These are phyloP conservation scores for Rugonectria rugulosa DNA, from an alignment of 2,329 filamentous ascomycete species.

Conservation along the genomic window DNA sequence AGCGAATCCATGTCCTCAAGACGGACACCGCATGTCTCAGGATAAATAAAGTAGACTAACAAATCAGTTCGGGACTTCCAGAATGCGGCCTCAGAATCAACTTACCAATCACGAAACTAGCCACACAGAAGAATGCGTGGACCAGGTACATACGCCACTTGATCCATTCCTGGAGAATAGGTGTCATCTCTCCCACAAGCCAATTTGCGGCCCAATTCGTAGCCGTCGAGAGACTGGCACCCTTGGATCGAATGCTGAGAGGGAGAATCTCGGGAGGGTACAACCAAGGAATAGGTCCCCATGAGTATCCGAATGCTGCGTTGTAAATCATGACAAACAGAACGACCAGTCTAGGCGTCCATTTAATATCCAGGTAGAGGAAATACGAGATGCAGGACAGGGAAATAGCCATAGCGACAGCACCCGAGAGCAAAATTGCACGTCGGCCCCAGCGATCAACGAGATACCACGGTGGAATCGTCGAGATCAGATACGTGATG, in stretches of 20 bases:
- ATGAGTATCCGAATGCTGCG: conserved; percentile 91
- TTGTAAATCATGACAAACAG: conserved; percentile 99
- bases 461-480: conserved; percentile 95
- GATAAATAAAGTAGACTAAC: conserved; percentile 96
- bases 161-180: conserved; percentile 89
- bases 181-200: conserved; percentile 94
- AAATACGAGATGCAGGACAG: conserved; percentile 94
- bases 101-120: conserved; percentile 95
- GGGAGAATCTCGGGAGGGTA: conserved; percentile 99
- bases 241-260: conserved; percentile 95
- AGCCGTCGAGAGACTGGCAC: conserved; percentile 93
- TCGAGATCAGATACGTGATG: conserved; percentile 87
- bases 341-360: conserved; percentile 86
- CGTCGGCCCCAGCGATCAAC: conserved; percentile 92
- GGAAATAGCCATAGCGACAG: conserved; percentile 86
- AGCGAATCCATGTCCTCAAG: conserved; percentile 96
- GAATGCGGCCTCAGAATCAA: conserved; percentile 39
- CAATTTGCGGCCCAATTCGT: conserved; percentile 99
- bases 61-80: conserved; percentile 17
- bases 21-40: conserved; percentile 93
- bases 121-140: conserved; percentile 95
- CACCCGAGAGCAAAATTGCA: conserved; percentile 87
- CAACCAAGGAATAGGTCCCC: conserved; percentile 97
- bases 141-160: conserved; percentile 93
- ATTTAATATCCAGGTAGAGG: conserved; percentile 81